These are phyloP conservation scores for Penicillium sp. DNA, from an alignment of 2,329 filamentous ascomycete species.

Conservation along the genomic window DNA sequence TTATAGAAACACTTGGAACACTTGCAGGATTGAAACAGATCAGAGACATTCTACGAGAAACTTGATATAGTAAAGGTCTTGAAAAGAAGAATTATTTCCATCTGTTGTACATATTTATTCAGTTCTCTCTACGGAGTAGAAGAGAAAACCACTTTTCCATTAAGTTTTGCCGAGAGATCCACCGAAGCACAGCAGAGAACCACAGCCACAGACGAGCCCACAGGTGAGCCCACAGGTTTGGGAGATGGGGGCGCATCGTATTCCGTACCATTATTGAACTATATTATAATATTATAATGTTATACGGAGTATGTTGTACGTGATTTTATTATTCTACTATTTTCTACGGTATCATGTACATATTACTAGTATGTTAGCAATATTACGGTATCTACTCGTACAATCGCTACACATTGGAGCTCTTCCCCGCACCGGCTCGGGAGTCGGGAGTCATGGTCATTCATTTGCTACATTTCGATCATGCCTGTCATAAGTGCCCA, in stretches of 20 bases:
- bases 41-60: background rate
- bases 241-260: background rate
- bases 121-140: no score
- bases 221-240: background rate
- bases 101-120: background rate
- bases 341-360: background rate
- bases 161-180: slow-evolving; percentile 1
- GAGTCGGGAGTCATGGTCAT: background rate
- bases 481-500: background rate
- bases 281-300: background rate
- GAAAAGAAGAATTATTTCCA: no score
- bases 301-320: no score
- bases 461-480: slow-evolving; percentile 5
- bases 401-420: background rate
- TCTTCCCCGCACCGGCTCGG: background rate
- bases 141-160: background rate
- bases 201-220: slow-evolving; percentile 1
- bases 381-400: background rate
- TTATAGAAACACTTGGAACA: background rate
- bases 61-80: background rate
- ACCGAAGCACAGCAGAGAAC: background rate
- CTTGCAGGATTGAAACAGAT: background rate
- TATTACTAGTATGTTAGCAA: background rate
- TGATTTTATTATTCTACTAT: no score
- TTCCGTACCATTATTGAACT: background rate